These are phyloP conservation scores for Melanogaster broomeanus DNA, from an alignment of 768 basidiomycete genomes.

Conservation along the genomic window DNA sequence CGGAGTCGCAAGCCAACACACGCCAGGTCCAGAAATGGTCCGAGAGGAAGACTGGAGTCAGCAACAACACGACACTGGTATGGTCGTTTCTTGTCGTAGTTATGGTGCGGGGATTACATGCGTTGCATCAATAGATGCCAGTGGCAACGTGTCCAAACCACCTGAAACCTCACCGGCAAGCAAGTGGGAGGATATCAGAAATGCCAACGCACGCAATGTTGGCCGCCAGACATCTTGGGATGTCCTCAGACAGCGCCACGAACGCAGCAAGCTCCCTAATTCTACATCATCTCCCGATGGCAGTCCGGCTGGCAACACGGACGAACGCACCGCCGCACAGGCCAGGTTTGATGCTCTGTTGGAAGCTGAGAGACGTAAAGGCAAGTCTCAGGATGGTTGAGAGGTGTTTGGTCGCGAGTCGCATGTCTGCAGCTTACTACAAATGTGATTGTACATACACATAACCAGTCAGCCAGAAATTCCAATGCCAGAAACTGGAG, in stretches of 20 bases:
- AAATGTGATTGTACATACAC: slow-evolving; percentile 10
- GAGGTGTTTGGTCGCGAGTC: slow-evolving; percentile 6
- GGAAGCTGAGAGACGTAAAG: slow-evolving; percentile 52
- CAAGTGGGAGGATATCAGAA: slow-evolving; percentile 71
- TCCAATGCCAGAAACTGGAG: neutral
- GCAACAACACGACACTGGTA: slow-evolving; percentile 13
- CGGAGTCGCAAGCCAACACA: neutral
- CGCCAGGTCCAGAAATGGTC: slow-evolving; percentile 5
- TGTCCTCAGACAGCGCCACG: slow-evolving; percentile 58
- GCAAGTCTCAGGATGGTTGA: slow-evolving; percentile 21
- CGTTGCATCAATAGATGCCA: slow-evolving; percentile 2
- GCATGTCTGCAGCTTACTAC: neutral
- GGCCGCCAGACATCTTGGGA: slow-evolving; percentile 65
- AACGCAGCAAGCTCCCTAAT: slow-evolving; percentile 31
- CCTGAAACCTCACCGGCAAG: slow-evolving; percentile 24
- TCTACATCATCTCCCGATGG: slow-evolving; percentile 6
- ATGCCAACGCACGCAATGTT: slow-evolving; percentile 44
- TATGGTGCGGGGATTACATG: neutral
- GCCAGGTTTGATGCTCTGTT: slow-evolving; percentile 59
- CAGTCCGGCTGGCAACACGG: slow-evolving; percentile 13
- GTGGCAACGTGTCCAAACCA: slow-evolving; percentile 4
- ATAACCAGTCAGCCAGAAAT: slow-evolving; percentile 18
- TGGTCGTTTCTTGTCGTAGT: neutral
- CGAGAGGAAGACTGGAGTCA: slow-evolving; percentile 19
- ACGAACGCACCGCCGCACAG: slow-evolving; percentile 48